phyloP scores from a whole-genome alignment of 2,329 filamentous ascomycete species.

The Phaeosphaeria sp. region DNA sequence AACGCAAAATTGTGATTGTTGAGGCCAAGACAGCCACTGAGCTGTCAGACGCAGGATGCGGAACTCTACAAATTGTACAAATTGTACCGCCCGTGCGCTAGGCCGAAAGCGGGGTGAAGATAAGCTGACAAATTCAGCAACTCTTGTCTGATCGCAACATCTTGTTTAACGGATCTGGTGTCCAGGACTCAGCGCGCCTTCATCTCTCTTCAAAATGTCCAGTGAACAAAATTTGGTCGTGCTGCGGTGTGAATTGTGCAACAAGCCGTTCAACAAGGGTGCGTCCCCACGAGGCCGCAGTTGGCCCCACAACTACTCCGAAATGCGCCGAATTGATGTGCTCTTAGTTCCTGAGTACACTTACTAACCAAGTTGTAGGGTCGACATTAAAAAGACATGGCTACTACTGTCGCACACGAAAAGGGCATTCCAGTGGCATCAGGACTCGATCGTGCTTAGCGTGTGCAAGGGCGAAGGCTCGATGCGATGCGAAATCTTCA shows the following conservation, averaged over 20 bases:
- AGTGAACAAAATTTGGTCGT: neutral
- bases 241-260: conserved; percentile 4
- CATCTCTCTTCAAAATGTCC: neutral
- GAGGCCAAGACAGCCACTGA: neutral
- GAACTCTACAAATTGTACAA: conserved; percentile 3
- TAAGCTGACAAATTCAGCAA: conserved; percentile 5
- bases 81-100: conserved; percentile 7
- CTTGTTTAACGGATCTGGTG: neutral
- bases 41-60: neutral
- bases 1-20: neutral
- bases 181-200: neutral
- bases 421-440: neutral
- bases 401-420: conserved; percentile 10
- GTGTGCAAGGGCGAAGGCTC: conserved; percentile 8
- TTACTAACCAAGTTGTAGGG: conserved; percentile 4
- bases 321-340: neutral
- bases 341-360: too few relatives aligned
- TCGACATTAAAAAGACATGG: conserved; percentile 10
- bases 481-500: conserved; percentile 3
- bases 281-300: neutral
- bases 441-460: conserved; percentile 7
- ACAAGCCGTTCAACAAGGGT: conserved; percentile 14
- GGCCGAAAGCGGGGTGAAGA: neutral
- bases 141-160: neutral
- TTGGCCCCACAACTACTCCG: neutral